These are phyloP conservation scores for Cytospora schulzeri DNA, from an alignment of 2,329 filamentous ascomycete genomes.

Conservation along the genomic window DNA sequence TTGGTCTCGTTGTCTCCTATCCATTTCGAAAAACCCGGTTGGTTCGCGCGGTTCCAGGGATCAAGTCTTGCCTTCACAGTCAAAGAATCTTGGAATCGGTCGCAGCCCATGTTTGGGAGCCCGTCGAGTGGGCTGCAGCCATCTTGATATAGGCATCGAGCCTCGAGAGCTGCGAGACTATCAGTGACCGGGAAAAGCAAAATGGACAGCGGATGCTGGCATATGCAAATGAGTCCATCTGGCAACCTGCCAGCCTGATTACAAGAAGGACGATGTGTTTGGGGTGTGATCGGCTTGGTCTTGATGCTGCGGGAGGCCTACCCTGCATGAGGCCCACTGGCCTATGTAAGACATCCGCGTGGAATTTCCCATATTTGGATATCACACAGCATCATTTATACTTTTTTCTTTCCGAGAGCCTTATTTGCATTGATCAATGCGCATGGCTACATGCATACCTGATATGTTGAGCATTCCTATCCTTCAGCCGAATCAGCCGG, in stretches of 20 bases:
- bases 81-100: neutral
- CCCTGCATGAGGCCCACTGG: neutral
- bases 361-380: neutral
- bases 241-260: neutral
- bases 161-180: neutral
- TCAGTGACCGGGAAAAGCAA: neutral
- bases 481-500: neutral
- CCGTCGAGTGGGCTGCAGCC: too few species aligned
- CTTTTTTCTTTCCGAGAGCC: neutral
- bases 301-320: constrained; percentile 18
- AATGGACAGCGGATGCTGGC: neutral
- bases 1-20: neutral
- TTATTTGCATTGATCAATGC: neutral
- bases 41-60: neutral
- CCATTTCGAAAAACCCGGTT: neutral
- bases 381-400: neutral
- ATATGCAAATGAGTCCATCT: neutral
- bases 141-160: neutral
- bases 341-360: neutral
- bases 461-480: too few species aligned
- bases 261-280: neutral
- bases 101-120: neutral
- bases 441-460: too few species aligned
- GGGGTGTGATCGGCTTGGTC: neutral
- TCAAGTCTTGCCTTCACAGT: neutral